Conservation (phyloP, 2,329 filamentous ascomycete genomes). For the Macrophomina phaseolina region DNA sequence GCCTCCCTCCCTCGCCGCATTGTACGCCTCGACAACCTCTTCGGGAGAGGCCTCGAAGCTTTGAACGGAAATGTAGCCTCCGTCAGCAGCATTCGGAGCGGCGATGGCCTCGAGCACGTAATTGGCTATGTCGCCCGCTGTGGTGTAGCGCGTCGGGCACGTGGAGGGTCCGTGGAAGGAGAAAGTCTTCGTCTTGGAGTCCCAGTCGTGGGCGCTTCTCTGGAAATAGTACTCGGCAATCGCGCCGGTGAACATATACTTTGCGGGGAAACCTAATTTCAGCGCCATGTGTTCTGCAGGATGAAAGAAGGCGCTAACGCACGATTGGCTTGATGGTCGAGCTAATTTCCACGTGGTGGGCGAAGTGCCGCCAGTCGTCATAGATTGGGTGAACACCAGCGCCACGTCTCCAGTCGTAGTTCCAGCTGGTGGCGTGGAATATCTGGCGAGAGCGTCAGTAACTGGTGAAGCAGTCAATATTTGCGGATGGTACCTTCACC, state of each 20-base stretch:
- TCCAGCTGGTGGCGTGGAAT: constrained; percentile 42
- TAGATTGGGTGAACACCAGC: background rate
- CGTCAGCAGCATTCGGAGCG: background rate
- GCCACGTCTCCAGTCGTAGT: constrained; percentile 37
- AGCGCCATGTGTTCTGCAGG: background rate
- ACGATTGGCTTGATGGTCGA: background rate
- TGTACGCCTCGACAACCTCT: background rate
- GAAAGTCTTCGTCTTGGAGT: background rate
- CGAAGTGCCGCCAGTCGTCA: background rate
- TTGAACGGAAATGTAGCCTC: background rate
- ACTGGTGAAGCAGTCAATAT: background rate
- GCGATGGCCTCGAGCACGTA: background rate
- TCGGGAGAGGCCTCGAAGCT: background rate
- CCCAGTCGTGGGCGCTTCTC: background rate
- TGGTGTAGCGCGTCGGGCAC: background rate
- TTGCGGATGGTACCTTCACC: constrained; percentile 31
- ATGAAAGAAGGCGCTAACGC: background rate
- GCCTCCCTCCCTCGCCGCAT: background rate
- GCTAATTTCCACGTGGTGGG: background rate
- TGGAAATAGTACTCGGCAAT: background rate
- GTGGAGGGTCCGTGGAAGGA: background rate
- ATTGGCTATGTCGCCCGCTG: background rate
- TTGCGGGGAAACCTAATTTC: background rate
- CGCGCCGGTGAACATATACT: background rate
- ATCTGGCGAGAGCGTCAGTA: background rate